Base-by-base conservation (phyloP, 2,329 filamentous ascomycete genomes). In the Nemania abortiva region DNA sequence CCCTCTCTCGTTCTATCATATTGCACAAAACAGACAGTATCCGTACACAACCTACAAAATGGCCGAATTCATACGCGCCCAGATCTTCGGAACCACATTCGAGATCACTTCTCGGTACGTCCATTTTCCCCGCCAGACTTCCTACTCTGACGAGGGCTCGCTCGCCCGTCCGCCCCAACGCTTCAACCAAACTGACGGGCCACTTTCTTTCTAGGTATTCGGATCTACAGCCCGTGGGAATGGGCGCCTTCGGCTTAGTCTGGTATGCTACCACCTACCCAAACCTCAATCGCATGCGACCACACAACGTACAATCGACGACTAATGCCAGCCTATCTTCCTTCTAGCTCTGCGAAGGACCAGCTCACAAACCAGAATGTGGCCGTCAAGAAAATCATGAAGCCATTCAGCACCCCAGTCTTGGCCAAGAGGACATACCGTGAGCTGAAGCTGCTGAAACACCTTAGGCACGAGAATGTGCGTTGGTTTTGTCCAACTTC, bases 341-440 rank as follows among this genome's bases (percentile, higher is more conserved):
- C 29, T 34, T 69, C 66, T 57, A 98, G 95, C 84, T 98, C 96
- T 73, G 96, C 96, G 67, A 95, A 94, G 84, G 96, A 99, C 82
- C 95, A 98, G 85, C 94, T 99, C 83, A 98, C 96, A 69, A 93
- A 89, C 81, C 95, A 98, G 82, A 94, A 95, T 83, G 96, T 99
- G 70, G 96, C 96, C 68, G 95, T 99, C 81, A 99, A 99, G 89
- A 99, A 99, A 89, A 99, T 99, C 80, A 98, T 99, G 95, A 99
- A 98, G 87, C 96, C 96, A 10, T 99, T 99, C 84, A 98, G 95
- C 87, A 99, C 96, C n/a, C 95, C 96, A 0, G 96, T 99, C 68
- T 87, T 99, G 56, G 96, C 96, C 68, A 99, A 99, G 87, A 90
- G 96, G 80, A 99, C 96, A 74, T 99, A 99, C 82, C 91, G 96